Base-by-base conservation (phyloP, 2,329 filamentous ascomycete genomes). In the Chaetothyriales sp. region DNA sequence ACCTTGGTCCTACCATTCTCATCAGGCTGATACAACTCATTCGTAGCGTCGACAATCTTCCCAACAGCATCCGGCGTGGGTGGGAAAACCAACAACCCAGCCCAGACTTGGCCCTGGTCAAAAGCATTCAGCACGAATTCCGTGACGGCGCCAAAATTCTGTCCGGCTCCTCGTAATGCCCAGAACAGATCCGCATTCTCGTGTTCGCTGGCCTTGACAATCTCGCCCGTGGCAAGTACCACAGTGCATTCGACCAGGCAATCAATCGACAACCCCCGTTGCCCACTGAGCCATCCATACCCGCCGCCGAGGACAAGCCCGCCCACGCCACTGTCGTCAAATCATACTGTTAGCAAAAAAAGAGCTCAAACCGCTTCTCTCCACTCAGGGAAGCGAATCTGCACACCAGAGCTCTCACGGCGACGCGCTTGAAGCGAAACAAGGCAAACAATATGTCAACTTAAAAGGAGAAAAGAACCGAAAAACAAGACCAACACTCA, bases 271-370 rank as follows among this genome's bases (percentile, higher is more conserved):
- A 82, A 67, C 0, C 81, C 81, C 49, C 78, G 67, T 29, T 68
- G 66, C 0, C 76, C 74, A 22, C 70, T 74, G 15, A 83, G 65
- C 63, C 75, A 73, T 1, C 80, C 78, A 58, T 77, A 79, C 1
- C 79, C 80, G 20, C 78, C 79, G 0, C 77, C 77, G 1, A 81
- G 62, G 0, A 74, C 73, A 13, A 82, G 66, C 0, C 77, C 80
- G 1, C 77, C 79, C 5, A 83, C 75, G 5, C 80, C 80, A 40
- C 33, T 40, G 33, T 15, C 5, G 10, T 40, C 10, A 40, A 40
- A 15, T 5, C 33, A 10, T 15, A 40, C 10, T 15, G 33, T 40
- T 15, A 40, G 33, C 33, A 40, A 40, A 15, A 29, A 9, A 40
- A 40, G 33, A 40, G 22, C 22, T 25, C 22, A 25, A 25, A 25